A percentile compares a stretch with the other conserved stretches of the same genome.
These are phyloP conservation scores for Magnolia changhungtana DNA, from an alignment of 164 flowering plant species.

Conservation along the genomic window DNA sequence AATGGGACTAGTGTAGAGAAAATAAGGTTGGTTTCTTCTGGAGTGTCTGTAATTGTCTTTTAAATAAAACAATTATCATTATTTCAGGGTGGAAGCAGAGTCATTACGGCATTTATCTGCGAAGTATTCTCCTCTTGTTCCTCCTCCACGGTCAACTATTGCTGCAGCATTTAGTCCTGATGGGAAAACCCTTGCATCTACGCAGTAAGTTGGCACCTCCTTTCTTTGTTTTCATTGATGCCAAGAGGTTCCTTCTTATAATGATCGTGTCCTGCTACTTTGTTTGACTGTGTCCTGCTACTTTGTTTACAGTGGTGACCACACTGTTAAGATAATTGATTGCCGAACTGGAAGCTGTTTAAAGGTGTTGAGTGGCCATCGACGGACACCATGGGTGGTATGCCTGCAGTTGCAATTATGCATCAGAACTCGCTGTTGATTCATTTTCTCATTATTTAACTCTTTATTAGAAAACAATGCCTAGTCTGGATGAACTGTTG, in stretches of 20 bases:
- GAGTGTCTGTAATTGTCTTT: background rate
- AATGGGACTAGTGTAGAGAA: background rate
- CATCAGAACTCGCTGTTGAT: background rate
- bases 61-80: background rate
- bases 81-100: conserved; percentile 85
- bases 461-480: background rate
- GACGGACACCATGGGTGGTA: conserved; percentile 99
- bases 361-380: conserved; percentile 88
- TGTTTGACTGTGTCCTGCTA: conserved; percentile 12
- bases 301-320: conserved; percentile 74
- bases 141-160: conserved; percentile 98
- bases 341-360: conserved; percentile 79
- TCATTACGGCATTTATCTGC: conserved; percentile 77
- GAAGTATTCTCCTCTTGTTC: conserved; percentile 75
- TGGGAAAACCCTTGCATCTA: conserved; percentile 90
- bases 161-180: conserved; percentile 98
- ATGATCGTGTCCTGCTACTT: conserved; percentile 1
- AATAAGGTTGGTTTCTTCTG: background rate
- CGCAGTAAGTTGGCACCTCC: conserved; percentile 60
- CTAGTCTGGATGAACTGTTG: background rate
- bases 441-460: background rate
- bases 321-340: conserved; percentile 92
- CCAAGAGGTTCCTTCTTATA: background rate
- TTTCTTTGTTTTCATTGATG: background rate
- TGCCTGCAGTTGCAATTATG: conserved; percentile 20